These are phyloP conservation scores for Ophiostoma piceae DNA, from an alignment of 2,329 filamentous ascomycete genomes.

Conservation along the genomic window DNA sequence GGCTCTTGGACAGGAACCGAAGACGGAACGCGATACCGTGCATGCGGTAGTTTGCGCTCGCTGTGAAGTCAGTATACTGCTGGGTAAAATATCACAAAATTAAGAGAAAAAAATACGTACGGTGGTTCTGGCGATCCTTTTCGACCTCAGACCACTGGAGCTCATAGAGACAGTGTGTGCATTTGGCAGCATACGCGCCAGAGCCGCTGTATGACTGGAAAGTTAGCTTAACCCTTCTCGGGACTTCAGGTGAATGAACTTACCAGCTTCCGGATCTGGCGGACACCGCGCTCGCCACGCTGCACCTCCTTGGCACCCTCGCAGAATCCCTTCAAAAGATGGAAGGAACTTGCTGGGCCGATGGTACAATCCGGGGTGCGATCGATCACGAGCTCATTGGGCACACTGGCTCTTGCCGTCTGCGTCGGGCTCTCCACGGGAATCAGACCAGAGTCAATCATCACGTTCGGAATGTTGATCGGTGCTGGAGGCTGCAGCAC, in stretches of 20 bases:
- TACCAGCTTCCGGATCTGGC: constrained; percentile 47
- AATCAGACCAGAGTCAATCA: constrained; percentile 27
- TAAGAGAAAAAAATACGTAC: constrained; percentile 34
- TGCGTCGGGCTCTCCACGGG: constrained; percentile 22
- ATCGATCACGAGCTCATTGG: neutral
- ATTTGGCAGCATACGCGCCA: constrained; percentile 45
- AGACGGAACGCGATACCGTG: constrained; percentile 47
- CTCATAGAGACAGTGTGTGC: constrained; percentile 50
- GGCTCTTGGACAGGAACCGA: constrained; percentile 53
- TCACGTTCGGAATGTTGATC: neutral
- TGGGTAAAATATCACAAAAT: neutral
- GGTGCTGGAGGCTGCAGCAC: neutral
- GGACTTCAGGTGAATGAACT: constrained; percentile 23
- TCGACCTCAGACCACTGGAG: constrained; percentile 51
- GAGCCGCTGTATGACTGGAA: constrained; percentile 33
- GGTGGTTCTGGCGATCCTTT: constrained; percentile 45
- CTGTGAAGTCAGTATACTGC: constrained; percentile 30
- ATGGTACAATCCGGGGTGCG: constrained; percentile 37
- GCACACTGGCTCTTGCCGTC: neutral
- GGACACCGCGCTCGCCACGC: constrained; percentile 46
- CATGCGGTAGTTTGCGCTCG: constrained; percentile 44
- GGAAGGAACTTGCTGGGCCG: constrained; percentile 45
- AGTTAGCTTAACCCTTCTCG: neutral
- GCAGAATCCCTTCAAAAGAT: constrained; percentile 51
- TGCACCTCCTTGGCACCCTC: constrained; percentile 48